A percentile compares a stretch with the other conserved stretches of the same genome.
phyloP scores from a whole-genome alignment of 495 filamentous ascomycete species.

The Hypoxylon rickii region DNA sequence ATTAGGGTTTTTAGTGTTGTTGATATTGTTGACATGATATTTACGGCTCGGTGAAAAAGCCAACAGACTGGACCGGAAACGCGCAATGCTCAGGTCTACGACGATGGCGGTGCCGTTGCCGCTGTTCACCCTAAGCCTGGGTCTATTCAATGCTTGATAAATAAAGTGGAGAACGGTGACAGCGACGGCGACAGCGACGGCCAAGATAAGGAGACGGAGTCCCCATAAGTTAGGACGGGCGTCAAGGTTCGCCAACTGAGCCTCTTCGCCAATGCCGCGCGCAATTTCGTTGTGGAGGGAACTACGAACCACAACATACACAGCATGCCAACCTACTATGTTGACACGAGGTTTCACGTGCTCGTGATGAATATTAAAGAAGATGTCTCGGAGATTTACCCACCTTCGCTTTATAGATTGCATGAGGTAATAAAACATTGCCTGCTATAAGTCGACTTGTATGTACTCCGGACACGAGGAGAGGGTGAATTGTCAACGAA shows the following conservation, averaged over 20 bases:
- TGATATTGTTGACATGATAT: too few species aligned
- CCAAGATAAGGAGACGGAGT: background rate
- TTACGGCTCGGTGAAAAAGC: background rate
- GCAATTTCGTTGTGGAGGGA: background rate
- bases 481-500: conserved; percentile 9
- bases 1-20: too few species aligned
- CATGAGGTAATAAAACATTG: conserved; percentile 7
- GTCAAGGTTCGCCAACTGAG: conserved; percentile 20
- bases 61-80: background rate
- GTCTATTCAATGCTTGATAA: too few species aligned
- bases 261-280: conserved; percentile 11
- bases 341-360: conserved; percentile 21
- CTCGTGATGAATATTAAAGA: conserved; percentile 8
- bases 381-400: conserved; percentile 30
- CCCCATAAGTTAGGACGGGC: conserved; percentile 2
- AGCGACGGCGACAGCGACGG: conserved; percentile 17
- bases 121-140: background rate
- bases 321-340: too few species aligned
- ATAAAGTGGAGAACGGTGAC: conserved; percentile 3
- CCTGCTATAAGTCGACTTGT: background rate
- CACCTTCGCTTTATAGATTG: conserved; percentile 9
- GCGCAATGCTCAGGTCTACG: background rate
- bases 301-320: too few species aligned
- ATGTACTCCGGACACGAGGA: background rate
- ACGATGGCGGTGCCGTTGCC: background rate